Conservation (phyloP, 768 basidiomycete species). For the Royoungia palumana region DNA sequence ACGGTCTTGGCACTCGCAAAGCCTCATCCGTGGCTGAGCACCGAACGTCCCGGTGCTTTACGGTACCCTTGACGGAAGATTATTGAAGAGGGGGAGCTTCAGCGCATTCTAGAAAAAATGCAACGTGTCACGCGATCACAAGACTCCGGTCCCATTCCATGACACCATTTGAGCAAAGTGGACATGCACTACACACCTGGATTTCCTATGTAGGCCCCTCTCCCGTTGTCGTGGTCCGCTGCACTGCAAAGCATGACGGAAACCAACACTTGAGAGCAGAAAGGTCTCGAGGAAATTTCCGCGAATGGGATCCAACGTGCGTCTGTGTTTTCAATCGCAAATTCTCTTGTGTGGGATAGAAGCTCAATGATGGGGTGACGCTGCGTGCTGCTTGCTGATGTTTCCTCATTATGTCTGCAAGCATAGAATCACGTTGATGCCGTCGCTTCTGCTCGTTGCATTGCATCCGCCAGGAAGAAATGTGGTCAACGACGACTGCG, state of each 20-base stretch:
- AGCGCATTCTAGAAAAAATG: slow-evolving; percentile 21
- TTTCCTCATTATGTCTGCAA: slow-evolving; percentile 21
- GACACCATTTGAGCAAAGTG: slow-evolving; percentile 10
- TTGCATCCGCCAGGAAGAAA: slow-evolving; percentile 25
- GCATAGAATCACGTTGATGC: slow-evolving; percentile 28
- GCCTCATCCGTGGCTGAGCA: slow-evolving; percentile 18
- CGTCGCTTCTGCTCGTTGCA: slow-evolving; percentile 23
- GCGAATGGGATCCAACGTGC: slow-evolving; percentile 17
- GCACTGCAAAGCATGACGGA: slow-evolving; percentile 23
- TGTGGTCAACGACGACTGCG: slow-evolving; percentile 22
- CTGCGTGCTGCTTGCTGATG: slow-evolving; percentile 20
- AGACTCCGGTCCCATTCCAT: slow-evolving; percentile 10
- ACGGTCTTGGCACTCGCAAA: slow-evolving; percentile 12
- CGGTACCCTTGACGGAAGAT: slow-evolving; percentile 13
- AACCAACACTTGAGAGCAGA: slow-evolving; percentile 12
- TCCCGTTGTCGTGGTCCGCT: slow-evolving; percentile 10
- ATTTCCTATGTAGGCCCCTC: slow-evolving; percentile 16
- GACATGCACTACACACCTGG: slow-evolving; percentile 26
- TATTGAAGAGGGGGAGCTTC: slow-evolving; percentile 5
- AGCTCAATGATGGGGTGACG: slow-evolving; percentile 9
- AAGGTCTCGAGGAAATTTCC: slow-evolving; percentile 19
- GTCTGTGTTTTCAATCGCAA: slow-evolving; percentile 18
- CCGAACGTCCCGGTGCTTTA: slow-evolving; percentile 19
- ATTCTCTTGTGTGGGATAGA: slow-evolving; percentile 19
- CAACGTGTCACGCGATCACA: slow-evolving; percentile 26